Evolutionary conservation across 306 rosid species (phyloP), one percentile per base, ranked within the genome.

Genomic region (Vigna hirtella): DNA sequence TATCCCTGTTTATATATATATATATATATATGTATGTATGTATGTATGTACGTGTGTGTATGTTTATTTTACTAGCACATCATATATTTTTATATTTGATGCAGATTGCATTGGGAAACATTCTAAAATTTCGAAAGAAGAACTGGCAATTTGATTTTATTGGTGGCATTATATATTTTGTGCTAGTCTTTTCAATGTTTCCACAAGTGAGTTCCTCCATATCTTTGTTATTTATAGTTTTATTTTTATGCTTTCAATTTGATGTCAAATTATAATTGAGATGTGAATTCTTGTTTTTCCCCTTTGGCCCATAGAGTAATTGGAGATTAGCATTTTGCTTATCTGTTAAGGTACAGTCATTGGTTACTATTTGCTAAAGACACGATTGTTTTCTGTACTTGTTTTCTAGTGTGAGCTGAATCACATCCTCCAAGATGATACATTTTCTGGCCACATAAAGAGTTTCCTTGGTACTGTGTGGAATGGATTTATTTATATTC

Each of bases 71-170:
- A 40, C 49, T 43, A 55, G 70, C 53, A 8, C 40, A 50, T 81
- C 43, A 72, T 72, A 3, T 28, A 7, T 73, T 73, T 77, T 59
- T 30, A n/a, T 51, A 68, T 47, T 63, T 68, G 40, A 51, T 78
- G 81, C 91, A 95, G 99, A 91, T 95, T 87, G 99, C 99, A 20
- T 66, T 95, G 30, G 94, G 99, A 71, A 95, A 95, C 81, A 95
- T 95, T 78, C 87, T 93, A 72, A 96, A 96, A 81, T 96, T 93
- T 82, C 90, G 98, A 20, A 96, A 91, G 92, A 96, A 93, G 89
- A 96, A 96, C 77, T 96, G 99, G 99, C 99, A 93, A 84, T 96
- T 96, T 86, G 99, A 96, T 90, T 91, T 95, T 85, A 95, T 93
- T 77, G 99, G 99, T 73, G 99, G 99, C 83, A 93, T 95, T 69